phyloP scores from a whole-genome alignment of 192 early-diverging fungal genomes.

The Backusella sp. region DNA sequence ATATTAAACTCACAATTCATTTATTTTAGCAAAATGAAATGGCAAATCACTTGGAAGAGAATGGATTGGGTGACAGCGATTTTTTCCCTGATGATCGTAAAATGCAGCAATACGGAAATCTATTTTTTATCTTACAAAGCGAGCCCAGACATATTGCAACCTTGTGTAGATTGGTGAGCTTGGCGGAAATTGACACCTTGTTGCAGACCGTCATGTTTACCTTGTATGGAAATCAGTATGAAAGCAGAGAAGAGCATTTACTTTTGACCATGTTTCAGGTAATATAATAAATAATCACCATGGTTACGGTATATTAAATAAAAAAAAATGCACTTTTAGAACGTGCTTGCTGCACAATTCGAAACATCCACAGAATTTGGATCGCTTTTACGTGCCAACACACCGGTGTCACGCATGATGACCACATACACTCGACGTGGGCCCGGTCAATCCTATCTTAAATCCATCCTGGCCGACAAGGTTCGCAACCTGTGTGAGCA shows the following conservation, averaged over 20 bases:
- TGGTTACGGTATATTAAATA: not conserved
- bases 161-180: conserved; percentile 77
- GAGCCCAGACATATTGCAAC: conserved; percentile 91
- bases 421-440: conserved; percentile 94
- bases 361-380: conserved; percentile 87
- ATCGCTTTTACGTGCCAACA: conserved; percentile 94
- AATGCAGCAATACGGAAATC: conserved; percentile 85
- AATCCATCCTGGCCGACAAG: conserved; percentile 76
- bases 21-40: conserved; percentile 72
- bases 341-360: conserved; percentile 89
- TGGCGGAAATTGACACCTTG: conserved; percentile 91
- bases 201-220: conserved; percentile 97
- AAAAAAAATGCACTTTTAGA: conserved; percentile 19
- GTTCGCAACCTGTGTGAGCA: conserved; percentile 81
- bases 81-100: conserved; percentile 79
- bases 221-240: conserved; percentile 95
- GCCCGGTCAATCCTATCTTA: conserved; percentile 91
- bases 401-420: conserved; percentile 98
- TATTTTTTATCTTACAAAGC: conserved; percentile 89
- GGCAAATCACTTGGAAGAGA: conserved; percentile 70
- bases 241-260: conserved; percentile 93
- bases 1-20: not conserved
- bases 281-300: conserved; percentile 28
- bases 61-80: conserved; percentile 34
- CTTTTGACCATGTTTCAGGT: conserved; percentile 96